These are phyloP conservation scores for Juglanconis sp. DNA, from an alignment of 2,329 filamentous ascomycete species.

Conservation along the genomic window DNA sequence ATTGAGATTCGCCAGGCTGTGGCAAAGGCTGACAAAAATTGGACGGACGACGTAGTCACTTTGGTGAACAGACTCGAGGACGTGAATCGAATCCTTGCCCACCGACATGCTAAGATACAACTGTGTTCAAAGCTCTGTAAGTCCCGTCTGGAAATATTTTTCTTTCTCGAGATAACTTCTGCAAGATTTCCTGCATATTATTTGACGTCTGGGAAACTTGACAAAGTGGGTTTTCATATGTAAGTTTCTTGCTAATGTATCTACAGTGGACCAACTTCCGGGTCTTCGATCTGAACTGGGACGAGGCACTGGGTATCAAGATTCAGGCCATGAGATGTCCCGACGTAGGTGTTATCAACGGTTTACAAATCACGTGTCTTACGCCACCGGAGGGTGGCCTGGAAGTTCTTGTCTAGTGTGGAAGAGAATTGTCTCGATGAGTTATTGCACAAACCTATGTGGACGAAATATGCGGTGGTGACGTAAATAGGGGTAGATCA, in stretches of 20 bases:
- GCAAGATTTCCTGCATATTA: no score
- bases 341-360: conserved; percentile 31
- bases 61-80: conserved; percentile 30
- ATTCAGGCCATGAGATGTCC: conserved; percentile 30
- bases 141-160: background rate
- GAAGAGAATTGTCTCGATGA: conserved; percentile 26
- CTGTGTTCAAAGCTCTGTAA: conserved; percentile 28
- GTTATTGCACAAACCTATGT: conserved; percentile 27
- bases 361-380: conserved; percentile 29
- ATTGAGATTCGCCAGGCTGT: conserved; percentile 31
- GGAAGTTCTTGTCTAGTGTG: conserved; percentile 31
- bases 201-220: no score
- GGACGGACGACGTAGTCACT: conserved; percentile 27
- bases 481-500: no score
- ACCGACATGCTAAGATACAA: conserved; percentile 33
- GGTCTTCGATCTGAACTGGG: conserved; percentile 33
- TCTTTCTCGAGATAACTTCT: no score
- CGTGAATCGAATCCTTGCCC: conserved; percentile 28
- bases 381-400: conserved; percentile 29
- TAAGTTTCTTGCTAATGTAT: background rate
- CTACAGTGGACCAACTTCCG: conserved; percentile 28
- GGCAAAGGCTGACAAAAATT: conserved; percentile 29
- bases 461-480: conserved; percentile 8
- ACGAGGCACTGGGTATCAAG: conserved; percentile 26
- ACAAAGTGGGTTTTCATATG: no score